Evolutionary conservation across 257 asterid species (phyloP).

Genomic region (Solanum sejunctum): DNA sequence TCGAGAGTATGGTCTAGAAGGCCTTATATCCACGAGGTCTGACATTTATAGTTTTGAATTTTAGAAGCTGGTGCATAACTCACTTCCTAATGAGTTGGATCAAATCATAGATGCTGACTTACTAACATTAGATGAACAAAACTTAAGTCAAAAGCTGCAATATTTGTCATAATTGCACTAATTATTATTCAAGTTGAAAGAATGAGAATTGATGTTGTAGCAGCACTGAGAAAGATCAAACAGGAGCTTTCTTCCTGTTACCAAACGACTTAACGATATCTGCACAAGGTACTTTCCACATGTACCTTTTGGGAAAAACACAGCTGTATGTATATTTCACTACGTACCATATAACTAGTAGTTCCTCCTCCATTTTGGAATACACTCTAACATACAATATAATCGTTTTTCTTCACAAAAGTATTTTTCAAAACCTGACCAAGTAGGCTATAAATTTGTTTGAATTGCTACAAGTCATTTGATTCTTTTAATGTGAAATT

Average conservation of each 20-base stretch:
- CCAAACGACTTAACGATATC: not conserved
- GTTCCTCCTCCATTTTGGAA: not conserved
- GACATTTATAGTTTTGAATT: slow-evolving; percentile 18
- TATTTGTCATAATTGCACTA: slow-evolving; percentile 2
- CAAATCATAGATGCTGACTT: slow-evolving; percentile 4
- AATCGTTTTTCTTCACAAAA: too few species aligned
- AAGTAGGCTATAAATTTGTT: not conserved
- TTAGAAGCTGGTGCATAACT: not conserved
- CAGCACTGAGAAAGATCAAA: slow-evolving; percentile 4
- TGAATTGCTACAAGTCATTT: not conserved
- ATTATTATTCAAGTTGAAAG: not conserved
- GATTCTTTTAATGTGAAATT: not conserved
- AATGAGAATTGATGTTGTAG: not conserved
- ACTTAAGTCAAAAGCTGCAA: not conserved
- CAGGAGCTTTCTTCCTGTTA: not conserved
- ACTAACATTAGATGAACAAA: not conserved
- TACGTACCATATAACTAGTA: not conserved
- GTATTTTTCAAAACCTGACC: too few species aligned
- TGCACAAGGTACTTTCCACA: not conserved
- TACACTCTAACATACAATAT: not conserved
- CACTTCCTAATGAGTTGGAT: not conserved
- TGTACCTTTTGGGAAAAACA: not conserved
- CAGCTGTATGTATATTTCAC: too few species aligned
- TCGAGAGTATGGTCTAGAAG: slow-evolving; percentile 20
- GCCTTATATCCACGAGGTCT: slow-evolving; percentile 8